Evolutionary conservation across 176 grass and related monocot genomes (phyloP).

Genomic region (Carex parvula): DNA sequence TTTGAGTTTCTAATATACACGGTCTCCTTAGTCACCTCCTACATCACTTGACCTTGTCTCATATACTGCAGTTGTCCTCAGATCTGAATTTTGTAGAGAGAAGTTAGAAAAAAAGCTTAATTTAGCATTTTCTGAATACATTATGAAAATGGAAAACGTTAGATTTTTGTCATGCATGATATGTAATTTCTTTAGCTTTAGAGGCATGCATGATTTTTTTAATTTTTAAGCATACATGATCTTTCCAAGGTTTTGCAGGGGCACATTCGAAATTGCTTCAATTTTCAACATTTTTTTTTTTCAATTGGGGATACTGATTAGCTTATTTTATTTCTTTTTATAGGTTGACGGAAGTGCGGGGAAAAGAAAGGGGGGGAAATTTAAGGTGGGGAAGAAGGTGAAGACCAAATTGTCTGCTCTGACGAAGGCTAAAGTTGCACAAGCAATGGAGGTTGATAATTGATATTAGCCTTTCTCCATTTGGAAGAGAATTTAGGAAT

Average conservation of each 20-base stretch:
- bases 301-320: not conserved
- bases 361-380: conserved; percentile 47
- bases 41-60: not conserved
- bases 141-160: not conserved
- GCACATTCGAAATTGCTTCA: not conserved
- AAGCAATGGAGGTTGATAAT: conserved; percentile 83
- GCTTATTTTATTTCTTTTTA: not conserved
- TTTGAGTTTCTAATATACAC: not conserved
- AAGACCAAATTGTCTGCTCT: conserved; percentile 78
- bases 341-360: conserved; percentile 63
- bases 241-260: not conserved
- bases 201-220: not conserved
- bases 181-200: not conserved
- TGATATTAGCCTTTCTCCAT: conserved; percentile 5
- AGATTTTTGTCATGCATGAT: not conserved
- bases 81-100: not conserved
- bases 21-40: not conserved
- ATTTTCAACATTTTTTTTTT: not conserved
- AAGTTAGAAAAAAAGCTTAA: not conserved
- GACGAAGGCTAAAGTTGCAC: conserved; percentile 59
- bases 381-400: conserved; percentile 87
- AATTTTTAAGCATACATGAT: not conserved
- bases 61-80: not conserved
- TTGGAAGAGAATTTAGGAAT: not conserved
- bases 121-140: not conserved